Conservation (phyloP, 495 filamentous ascomycete genomes). For the Neurospora intermedia region DNA sequence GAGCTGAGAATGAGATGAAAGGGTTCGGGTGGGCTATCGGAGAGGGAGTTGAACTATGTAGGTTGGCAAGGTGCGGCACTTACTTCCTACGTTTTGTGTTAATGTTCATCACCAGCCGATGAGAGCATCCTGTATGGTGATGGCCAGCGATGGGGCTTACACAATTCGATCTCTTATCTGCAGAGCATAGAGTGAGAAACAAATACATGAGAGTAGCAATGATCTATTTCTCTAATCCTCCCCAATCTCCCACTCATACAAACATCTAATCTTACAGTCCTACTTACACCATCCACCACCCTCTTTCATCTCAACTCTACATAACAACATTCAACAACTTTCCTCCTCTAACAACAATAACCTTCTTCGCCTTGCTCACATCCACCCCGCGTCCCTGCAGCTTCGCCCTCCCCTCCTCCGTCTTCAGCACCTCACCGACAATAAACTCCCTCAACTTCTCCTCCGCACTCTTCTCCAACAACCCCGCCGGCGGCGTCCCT, state of each 20-base stretch:
- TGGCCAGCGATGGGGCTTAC: too few species aligned
- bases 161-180: too few species aligned
- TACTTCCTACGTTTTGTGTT: background rate
- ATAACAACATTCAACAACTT: constrained; percentile 50
- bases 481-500: constrained; percentile 19
- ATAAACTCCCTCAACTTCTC: constrained; percentile 43
- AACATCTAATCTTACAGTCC: background rate
- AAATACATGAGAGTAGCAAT: background rate
- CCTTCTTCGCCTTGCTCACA: constrained; percentile 33
- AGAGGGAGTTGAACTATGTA: background rate
- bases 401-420: constrained; percentile 39
- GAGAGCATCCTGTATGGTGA: too few species aligned
- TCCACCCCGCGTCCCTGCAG: constrained; percentile 21
- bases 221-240: background rate
- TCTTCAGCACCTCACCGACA: constrained; percentile 35
- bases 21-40: background rate
- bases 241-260: background rate
- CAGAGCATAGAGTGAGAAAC: too few species aligned
- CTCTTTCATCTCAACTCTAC: constrained; percentile 5
- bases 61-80: background rate
- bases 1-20: background rate
- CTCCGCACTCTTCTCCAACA: constrained; percentile 20
- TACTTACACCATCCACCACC: background rate
- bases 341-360: constrained; percentile 41
- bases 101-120: background rate